phyloP scores from a whole-genome alignment of 257 asterid species.

The Lantana camara region DNA sequence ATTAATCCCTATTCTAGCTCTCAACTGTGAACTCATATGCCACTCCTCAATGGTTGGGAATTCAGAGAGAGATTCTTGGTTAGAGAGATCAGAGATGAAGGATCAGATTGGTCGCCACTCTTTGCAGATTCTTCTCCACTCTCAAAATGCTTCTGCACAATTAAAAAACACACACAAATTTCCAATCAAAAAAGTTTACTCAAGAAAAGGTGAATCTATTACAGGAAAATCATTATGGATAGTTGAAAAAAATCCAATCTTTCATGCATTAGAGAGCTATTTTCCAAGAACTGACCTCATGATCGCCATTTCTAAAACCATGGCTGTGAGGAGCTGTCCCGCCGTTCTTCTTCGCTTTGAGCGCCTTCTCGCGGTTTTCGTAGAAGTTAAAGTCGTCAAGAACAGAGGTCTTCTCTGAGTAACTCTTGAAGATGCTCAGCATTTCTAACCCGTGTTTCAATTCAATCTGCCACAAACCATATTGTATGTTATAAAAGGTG shows the following conservation, averaged over 20 bases:
- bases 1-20: constrained; percentile 7
- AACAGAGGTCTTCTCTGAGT: constrained; percentile 55
- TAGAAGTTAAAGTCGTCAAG: constrained; percentile 74
- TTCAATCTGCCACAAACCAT: constrained; percentile 50
- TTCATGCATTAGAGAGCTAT: too few relatives aligned
- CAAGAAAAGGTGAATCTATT: background rate
- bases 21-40: constrained; percentile 27
- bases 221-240: background rate
- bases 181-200: background rate
- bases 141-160: constrained; percentile 47
- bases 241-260: too few relatives aligned
- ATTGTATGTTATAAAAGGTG: background rate
- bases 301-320: constrained; percentile 26
- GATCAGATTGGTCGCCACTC: constrained; percentile 26
- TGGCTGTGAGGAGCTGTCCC: constrained; percentile 33
- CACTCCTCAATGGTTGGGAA: constrained; percentile 44
- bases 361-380: constrained; percentile 65
- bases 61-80: constrained; percentile 51
- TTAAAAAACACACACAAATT: too few relatives aligned
- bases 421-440: constrained; percentile 68
- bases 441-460: constrained; percentile 76
- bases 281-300: constrained; percentile 35
- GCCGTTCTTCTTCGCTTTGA: constrained; percentile 45
- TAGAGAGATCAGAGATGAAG: constrained; percentile 46
- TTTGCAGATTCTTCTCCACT: constrained; percentile 36